phyloP scores from a whole-genome alignment of 2,329 filamentous ascomycete genomes.

The Fusarium papillatum region DNA sequence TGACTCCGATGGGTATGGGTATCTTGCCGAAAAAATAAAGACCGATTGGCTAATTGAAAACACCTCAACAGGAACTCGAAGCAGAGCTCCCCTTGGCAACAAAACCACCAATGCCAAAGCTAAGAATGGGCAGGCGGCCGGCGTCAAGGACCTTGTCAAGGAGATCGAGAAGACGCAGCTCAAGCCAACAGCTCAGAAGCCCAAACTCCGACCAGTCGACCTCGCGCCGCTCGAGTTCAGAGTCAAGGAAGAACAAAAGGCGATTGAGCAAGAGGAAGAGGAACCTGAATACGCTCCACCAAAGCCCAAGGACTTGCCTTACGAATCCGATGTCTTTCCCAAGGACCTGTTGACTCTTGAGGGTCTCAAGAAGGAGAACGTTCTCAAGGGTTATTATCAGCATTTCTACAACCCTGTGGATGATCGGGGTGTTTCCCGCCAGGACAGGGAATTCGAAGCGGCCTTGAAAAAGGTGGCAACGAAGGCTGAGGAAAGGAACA shows the following conservation, averaged over 20 bases:
- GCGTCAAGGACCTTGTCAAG: constrained; percentile 70
- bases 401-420: constrained; percentile 74
- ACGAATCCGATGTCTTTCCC: constrained; percentile 78
- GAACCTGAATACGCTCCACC: constrained; percentile 95
- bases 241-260: constrained; percentile 67
- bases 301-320: constrained; percentile 73
- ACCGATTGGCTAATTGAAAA: constrained; percentile 20
- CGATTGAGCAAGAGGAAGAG: constrained; percentile 58
- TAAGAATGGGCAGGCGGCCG: constrained; percentile 74
- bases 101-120: constrained; percentile 98
- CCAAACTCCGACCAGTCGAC: constrained; percentile 68
- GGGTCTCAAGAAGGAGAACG: constrained; percentile 69
- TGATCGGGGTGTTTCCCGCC: constrained; percentile 74
- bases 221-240: constrained; percentile 72
- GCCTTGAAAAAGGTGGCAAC: constrained; percentile 64
- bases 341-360: constrained; percentile 68
- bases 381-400: constrained; percentile 72
- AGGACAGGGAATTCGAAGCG: constrained; percentile 72
- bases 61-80: constrained; percentile 57
- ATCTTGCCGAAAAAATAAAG: background rate
- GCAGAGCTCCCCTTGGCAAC: constrained; percentile 86
- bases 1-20: constrained; percentile 85
- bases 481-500: constrained; percentile 76
- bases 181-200: constrained; percentile 72
- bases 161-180: constrained; percentile 74